phyloP scores from a whole-genome alignment of 108 stramenopile genomes.

The Chaetoceros muelleri region DNA sequence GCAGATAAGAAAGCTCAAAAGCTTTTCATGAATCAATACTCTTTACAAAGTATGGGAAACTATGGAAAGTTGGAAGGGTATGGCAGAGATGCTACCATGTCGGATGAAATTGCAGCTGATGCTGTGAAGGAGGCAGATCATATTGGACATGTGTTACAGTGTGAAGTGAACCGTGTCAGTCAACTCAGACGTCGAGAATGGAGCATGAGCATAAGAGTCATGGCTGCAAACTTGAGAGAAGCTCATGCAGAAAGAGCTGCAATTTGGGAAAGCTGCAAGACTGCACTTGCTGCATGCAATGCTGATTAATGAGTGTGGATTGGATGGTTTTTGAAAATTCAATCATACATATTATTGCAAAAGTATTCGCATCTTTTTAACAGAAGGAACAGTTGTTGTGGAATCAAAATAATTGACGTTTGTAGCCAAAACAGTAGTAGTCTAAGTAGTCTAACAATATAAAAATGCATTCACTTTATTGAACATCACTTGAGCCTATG shows the following conservation, averaged over 20 bases:
- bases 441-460: too few relatives aligned
- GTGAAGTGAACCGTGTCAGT: conserved; percentile 65
- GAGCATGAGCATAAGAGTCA: conserved; percentile 55
- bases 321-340: too few relatives aligned
- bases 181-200: conserved; percentile 50
- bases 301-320: too few relatives aligned
- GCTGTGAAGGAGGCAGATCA: conserved; percentile 61
- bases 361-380: too few relatives aligned
- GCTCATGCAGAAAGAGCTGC: conserved; percentile 51
- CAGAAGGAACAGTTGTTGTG: too few relatives aligned
- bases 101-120: conserved; percentile 43
- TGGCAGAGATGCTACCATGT: conserved; percentile 47
- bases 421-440: too few relatives aligned
- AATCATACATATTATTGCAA: too few relatives aligned
- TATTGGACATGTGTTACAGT: conserved; percentile 47
- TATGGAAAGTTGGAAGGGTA: conserved; percentile 38
- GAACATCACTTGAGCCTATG: too few relatives aligned
- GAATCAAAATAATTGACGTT: too few relatives aligned
- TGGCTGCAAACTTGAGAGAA: conserved; percentile 61
- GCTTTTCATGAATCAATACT: conserved; percentile 49
- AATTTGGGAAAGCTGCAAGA: conserved; percentile 54
- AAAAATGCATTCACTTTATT: too few relatives aligned
- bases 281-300: too few relatives aligned
- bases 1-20: conserved; percentile 56
- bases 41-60: conserved; percentile 25